Percentiles rank a stretch among this genome's conserved stretches.
Conservation (phyloP, 192 early-diverging fungal genomes). For the Backusella luteola region DNA sequence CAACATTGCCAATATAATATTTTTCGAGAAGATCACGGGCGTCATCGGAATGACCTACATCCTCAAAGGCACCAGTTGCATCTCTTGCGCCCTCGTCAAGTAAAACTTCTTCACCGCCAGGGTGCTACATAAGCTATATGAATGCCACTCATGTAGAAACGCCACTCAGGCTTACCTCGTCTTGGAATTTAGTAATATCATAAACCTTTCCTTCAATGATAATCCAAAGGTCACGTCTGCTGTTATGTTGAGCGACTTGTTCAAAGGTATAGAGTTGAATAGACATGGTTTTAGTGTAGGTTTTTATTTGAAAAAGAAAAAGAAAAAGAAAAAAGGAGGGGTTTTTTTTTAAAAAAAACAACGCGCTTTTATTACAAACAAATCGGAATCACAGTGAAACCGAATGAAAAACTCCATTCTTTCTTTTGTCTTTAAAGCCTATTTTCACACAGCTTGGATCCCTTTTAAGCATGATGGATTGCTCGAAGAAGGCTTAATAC, state of each 20-base stretch:
- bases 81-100: slow-evolving; percentile 89
- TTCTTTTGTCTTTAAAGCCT: too few species aligned
- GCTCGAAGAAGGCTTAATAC: not conserved
- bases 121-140: slow-evolving; percentile 66
- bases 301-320: too few species aligned
- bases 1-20: slow-evolving; percentile 73
- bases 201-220: slow-evolving; percentile 77
- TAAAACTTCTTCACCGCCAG: slow-evolving; percentile 98
- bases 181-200: slow-evolving; percentile 74
- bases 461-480: not conserved
- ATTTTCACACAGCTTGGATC: too few species aligned
- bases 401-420: not conserved
- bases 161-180: slow-evolving; percentile 50
- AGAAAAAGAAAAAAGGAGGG: too few species aligned
- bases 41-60: slow-evolving; percentile 96
- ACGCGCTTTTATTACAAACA: not conserved
- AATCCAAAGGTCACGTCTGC: slow-evolving; percentile 77
- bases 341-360: not conserved
- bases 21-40: slow-evolving; percentile 81
- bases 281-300: slow-evolving; percentile 12
- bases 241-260: slow-evolving; percentile 66
- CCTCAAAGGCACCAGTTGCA: slow-evolving; percentile 93
- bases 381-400: not conserved
- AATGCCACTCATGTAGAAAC: not conserved
- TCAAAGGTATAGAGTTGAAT: slow-evolving; percentile 25